Evolutionary conservation across 2,329 filamentous ascomycete species (phyloP).

Genomic region (Macroventuria anomochaeta): DNA sequence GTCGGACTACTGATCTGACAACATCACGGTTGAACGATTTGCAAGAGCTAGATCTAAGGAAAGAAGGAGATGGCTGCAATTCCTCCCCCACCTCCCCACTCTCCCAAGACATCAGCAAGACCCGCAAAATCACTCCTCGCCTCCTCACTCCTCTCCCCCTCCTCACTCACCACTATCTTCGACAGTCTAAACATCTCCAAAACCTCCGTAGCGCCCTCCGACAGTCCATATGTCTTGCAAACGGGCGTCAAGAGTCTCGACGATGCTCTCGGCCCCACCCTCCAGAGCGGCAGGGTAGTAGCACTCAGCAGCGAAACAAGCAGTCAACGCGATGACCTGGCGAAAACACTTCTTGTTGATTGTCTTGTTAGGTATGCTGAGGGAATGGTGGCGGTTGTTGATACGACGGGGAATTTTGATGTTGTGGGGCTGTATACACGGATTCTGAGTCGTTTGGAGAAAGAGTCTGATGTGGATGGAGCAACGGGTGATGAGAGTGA

Average conservation of each 20-base stretch:
- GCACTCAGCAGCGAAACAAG: conserved; percentile 5
- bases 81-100: background rate
- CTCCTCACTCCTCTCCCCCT: background rate
- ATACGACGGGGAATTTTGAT: conserved; percentile 56
- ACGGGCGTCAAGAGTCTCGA: background rate
- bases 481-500: background rate
- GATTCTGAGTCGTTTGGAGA: background rate
- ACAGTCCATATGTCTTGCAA: background rate
- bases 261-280: background rate
- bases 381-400: conserved; percentile 52
- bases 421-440: conserved; percentile 44
- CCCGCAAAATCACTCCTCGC: conserved; percentile 6
- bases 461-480: background rate
- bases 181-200: background rate
- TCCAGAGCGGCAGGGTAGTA: background rate
- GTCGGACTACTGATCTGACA: conserved; percentile 24
- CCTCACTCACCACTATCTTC: background rate
- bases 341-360: conserved; percentile 45
- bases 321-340: background rate
- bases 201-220: background rate
- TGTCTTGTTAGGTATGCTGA: conserved; percentile 44
- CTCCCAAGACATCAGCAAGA: background rate
- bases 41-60: background rate
- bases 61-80: background rate
- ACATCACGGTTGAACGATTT: background rate